Conservation (phyloP, 306 rosid species). For the Corylus heterophylla region DNA sequence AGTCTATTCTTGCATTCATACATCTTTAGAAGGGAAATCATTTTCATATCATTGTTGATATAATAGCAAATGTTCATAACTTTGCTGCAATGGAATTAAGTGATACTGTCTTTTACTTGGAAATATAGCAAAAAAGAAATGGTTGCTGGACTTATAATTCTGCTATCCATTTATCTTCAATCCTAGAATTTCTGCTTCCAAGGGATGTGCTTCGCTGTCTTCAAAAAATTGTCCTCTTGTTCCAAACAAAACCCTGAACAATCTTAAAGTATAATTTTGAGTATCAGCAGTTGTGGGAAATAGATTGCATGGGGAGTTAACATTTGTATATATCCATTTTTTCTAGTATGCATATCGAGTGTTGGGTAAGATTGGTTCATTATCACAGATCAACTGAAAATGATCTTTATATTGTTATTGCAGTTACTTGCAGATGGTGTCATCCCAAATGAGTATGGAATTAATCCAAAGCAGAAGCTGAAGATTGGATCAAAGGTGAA, state of each 20-base stretch:
- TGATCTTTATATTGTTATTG: slow-evolving; percentile 30
- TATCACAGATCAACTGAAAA: slow-evolving; percentile 14
- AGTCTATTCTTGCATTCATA: slow-evolving; percentile 1
- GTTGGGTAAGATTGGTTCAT: slow-evolving; percentile 12
- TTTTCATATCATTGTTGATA: neutral
- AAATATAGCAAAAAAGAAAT: neutral
- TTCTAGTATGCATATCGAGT: slow-evolving; percentile 37
- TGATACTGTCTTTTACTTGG: neutral
- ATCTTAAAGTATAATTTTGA: neutral
- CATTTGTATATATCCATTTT: slow-evolving; percentile 7
- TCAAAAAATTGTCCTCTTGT: neutral
- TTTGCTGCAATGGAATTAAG: neutral
- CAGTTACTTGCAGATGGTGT: slow-evolving; percentile 98
- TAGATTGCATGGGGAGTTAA: slow-evolving; percentile 5
- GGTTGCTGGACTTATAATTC: neutral
- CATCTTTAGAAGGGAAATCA: neutral
- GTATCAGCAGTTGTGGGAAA: slow-evolving; percentile 6
- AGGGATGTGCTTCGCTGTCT: neutral
- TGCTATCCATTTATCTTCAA: neutral
- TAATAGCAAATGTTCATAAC: neutral
- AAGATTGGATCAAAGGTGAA: slow-evolving; percentile 95
- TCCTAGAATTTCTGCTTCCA: neutral
- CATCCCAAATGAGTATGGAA: slow-evolving; percentile 97
- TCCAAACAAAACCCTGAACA: neutral
- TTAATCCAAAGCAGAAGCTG: slow-evolving; percentile 86